Percentiles rank a stretch among this genome's conserved stretches.
These are phyloP conservation scores for Monotropa hypopitys DNA, from an alignment of 179 eudicot species.

Conservation along the genomic window DNA sequence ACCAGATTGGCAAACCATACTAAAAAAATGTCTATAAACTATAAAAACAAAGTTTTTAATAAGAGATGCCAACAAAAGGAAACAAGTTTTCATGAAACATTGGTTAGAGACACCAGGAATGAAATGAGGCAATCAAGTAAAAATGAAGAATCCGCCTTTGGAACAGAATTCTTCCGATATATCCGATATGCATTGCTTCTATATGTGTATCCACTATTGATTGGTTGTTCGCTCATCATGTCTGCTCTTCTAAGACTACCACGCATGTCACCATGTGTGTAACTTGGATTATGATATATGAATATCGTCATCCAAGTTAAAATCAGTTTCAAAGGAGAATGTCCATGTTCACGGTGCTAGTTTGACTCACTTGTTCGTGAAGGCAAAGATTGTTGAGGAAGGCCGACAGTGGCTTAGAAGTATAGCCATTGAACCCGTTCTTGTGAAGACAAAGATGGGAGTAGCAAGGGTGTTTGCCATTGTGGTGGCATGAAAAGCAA, in stretches of 20 bases:
- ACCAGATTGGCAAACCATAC: background rate
- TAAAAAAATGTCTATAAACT: too few species aligned
- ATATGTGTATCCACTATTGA: background rate
- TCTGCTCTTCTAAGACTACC: background rate
- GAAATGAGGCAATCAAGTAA: background rate
- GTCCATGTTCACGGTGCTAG: background rate
- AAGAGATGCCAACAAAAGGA: background rate
- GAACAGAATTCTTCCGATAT: background rate
- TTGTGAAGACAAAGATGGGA: conserved; percentile 89
- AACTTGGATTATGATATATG: background rate
- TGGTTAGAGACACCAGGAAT: background rate
- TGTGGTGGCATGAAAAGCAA: conserved; percentile 88
- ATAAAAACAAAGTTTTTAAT: background rate
- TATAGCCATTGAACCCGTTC: conserved; percentile 96
- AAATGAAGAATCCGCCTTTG: background rate
- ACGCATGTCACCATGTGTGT: background rate
- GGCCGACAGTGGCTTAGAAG: conserved; percentile 83
- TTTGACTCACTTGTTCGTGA: conserved; percentile 81
- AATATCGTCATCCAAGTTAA: background rate
- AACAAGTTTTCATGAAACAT: background rate
- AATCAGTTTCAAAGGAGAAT: too few species aligned
- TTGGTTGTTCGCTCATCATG: background rate
- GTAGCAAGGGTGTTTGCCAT: conserved; percentile 85
- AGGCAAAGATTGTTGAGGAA: conserved; percentile 80
- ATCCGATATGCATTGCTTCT: background rate